Percentiles rank a stretch among this genome's conserved stretches.
phyloP scores from a whole-genome alignment of 441 rosid species.

The Jatropha multifida region DNA sequence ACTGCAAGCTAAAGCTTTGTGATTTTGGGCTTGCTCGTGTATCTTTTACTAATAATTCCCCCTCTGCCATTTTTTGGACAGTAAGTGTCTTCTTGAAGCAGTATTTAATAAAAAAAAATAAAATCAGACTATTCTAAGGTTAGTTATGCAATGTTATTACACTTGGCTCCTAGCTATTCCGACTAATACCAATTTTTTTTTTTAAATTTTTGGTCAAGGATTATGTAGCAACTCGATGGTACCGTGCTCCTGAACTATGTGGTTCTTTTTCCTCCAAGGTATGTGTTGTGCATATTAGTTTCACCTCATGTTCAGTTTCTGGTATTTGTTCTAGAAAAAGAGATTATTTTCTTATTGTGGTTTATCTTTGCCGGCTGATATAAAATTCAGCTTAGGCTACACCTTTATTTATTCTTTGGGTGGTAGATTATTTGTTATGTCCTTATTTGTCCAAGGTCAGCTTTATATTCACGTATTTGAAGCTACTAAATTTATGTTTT shows the following conservation, averaged over 20 bases:
- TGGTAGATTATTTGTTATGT: not conserved
- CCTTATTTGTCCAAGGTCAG: not conserved
- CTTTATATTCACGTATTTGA: not conserved
- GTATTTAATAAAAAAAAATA: not conserved
- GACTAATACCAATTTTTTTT: slow-evolving; percentile 7
- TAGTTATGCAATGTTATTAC: not conserved
- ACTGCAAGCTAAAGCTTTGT: slow-evolving; percentile 96
- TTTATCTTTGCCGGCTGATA: not conserved
- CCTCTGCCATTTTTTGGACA: slow-evolving; percentile 99
- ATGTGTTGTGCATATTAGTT: slow-evolving; percentile 18
- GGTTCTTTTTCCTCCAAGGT: slow-evolving; percentile 97
- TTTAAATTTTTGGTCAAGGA: slow-evolving; percentile 52
- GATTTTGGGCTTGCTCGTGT: slow-evolving; percentile 98
- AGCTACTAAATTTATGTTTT: not conserved
- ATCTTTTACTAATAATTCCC: slow-evolving; percentile 87
- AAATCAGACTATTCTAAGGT: not conserved
- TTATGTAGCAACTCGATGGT: slow-evolving; percentile 99
- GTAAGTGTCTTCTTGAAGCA: slow-evolving; percentile 53
- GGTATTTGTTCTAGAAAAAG: not conserved
- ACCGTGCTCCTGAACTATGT: slow-evolving; percentile 98
- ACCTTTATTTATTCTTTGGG: not conserved
- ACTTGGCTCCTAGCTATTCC: not conserved
- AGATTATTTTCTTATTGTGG: not conserved
- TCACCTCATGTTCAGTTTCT: not conserved
- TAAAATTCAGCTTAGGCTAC: not conserved